These are phyloP conservation scores for Tuber melanosporum DNA, from an alignment of 495 filamentous ascomycete species.

Conservation along the genomic window DNA sequence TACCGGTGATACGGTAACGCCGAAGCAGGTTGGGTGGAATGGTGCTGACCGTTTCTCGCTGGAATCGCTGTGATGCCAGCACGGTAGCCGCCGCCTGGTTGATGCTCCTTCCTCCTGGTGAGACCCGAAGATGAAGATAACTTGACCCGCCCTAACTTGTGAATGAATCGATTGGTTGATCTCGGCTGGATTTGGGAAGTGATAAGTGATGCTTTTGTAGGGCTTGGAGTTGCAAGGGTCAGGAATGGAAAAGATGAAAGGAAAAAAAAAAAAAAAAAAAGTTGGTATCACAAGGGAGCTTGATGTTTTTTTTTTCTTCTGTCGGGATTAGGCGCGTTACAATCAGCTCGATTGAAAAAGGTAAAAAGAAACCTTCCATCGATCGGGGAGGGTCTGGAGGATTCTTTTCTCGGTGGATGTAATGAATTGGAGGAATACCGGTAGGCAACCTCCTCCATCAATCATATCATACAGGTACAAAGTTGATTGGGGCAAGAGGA, in stretches of 20 bases:
- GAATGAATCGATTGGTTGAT: background rate
- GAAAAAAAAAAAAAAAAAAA: no score
- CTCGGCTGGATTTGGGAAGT: background rate
- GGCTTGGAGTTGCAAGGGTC: background rate
- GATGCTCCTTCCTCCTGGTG: background rate
- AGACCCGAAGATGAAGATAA: background rate
- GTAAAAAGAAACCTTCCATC: background rate
- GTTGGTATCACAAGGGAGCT: no score
- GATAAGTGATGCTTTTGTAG: background rate
- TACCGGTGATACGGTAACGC: background rate
- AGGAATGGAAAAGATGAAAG: background rate
- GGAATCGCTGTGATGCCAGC: no score
- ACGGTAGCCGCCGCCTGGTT: background rate
- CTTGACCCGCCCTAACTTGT: background rate
- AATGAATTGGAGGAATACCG: background rate
- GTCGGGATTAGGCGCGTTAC: background rate
- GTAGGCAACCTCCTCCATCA: background rate
- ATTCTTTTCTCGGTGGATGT: background rate
- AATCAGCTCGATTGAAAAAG: background rate
- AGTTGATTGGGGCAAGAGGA: background rate
- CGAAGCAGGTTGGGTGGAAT: background rate
- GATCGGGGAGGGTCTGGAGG: background rate
- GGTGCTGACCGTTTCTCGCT: background rate
- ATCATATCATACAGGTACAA: background rate
- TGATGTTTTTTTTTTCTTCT: background rate